A percentile compares a stretch with the other conserved stretches of the same genome.
Evolutionary conservation across 2,329 filamentous ascomycete species (phyloP).

Genomic region (Fusarium sp.): DNA sequence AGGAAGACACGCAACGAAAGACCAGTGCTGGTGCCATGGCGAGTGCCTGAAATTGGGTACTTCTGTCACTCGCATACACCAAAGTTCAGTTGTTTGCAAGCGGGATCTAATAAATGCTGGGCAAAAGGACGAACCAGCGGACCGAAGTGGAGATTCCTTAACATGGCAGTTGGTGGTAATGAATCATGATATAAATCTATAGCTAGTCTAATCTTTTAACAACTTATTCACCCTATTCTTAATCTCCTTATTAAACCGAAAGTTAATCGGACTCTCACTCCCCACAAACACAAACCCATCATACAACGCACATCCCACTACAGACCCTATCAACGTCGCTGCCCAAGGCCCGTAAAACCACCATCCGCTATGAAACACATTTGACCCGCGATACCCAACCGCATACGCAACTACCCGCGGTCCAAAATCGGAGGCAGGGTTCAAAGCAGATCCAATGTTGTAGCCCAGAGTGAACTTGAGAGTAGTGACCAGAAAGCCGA

Average conservation of each 20-base stretch:
- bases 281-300: conserved; percentile 34
- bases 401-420: conserved; percentile 49
- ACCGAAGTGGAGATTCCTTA: not conserved
- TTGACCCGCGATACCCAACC: conserved; percentile 45
- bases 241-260: not conserved
- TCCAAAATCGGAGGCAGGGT: conserved; percentile 54
- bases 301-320: conserved; percentile 20
- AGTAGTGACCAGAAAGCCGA: conserved; percentile 51
- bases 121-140: fast-evolving
- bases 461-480: conserved; percentile 53
- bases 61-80: fast-evolving
- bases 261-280: conserved; percentile 29
- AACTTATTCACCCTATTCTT: conserved; percentile 1
- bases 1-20: not conserved
- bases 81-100: fast-evolving
- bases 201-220: not conserved
- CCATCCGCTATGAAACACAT: conserved; percentile 49
- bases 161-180: not conserved
- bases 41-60: not conserved
- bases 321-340: conserved; percentile 19
- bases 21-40: not conserved
- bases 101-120: not conserved
- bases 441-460: conserved; percentile 53
- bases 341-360: conserved; percentile 39
- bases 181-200: not conserved